These are phyloP conservation scores for Trichoderma gracile DNA, from an alignment of 2,329 filamentous ascomycete genomes.

Conservation along the genomic window DNA sequence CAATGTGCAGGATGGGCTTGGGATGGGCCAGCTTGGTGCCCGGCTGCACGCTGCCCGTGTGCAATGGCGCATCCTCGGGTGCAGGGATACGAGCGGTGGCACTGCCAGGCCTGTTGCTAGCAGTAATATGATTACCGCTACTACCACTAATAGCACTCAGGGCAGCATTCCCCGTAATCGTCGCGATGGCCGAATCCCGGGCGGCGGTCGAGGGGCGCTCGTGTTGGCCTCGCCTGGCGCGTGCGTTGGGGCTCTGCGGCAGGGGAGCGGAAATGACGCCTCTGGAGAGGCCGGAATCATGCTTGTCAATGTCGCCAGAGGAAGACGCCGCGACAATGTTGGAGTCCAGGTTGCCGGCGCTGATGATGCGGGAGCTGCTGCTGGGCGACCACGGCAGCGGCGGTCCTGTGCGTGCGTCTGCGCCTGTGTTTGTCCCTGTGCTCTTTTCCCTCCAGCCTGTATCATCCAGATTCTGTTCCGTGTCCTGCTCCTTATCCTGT, in stretches of 20 bases:
- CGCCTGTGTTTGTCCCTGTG: neutral
- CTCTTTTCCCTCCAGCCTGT: neutral
- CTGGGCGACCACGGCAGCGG: constrained; percentile 17
- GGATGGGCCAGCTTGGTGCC: constrained; percentile 45
- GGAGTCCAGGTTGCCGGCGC: neutral
- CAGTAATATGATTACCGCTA: too few species aligned
- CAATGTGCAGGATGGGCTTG: constrained; percentile 51
- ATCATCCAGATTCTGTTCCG: neutral
- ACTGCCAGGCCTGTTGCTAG: neutral
- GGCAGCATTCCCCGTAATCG: neutral
- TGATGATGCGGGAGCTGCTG: neutral
- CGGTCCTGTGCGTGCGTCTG: constrained; percentile 12
- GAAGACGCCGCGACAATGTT: neutral
- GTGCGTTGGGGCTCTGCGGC: constrained; percentile 25
- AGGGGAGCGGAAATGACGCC: constrained; percentile 23
- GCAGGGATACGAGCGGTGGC: neutral
- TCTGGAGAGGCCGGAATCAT: constrained; percentile 22
- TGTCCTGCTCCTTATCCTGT: neutral
- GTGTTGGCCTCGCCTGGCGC: constrained; percentile 25
- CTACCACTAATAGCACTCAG: neutral
- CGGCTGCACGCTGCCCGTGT: constrained; percentile 45
- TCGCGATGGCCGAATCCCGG: constrained; percentile 21
- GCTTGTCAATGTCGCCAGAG: constrained; percentile 5
- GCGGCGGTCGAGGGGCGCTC: constrained; percentile 12
- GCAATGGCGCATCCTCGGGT: constrained; percentile 35